Evolutionary conservation across 1,284 basidiomycete genomes (phyloP), one percentile per base, ranked within the genome.

Genomic region (Wallemia ichthyophaga): DNA sequence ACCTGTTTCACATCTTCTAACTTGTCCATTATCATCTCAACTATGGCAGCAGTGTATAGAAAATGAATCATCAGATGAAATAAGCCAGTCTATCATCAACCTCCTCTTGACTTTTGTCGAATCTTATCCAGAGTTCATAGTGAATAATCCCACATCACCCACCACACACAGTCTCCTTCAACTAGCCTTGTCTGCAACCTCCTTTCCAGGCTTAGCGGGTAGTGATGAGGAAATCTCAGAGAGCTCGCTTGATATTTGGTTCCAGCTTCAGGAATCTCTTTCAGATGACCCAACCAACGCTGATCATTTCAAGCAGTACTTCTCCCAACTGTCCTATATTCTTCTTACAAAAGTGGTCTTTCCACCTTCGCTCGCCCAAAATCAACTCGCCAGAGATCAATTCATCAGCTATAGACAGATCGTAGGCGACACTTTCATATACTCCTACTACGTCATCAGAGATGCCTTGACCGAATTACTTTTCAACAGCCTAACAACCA

Each of bases 401-500:
- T 56, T 56, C 61, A 69, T 70, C 27, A 61, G 63, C 0, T 91
- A 88, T 72, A 77, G 87, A 64, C 72, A 85, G 62, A 86, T 91
- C 64, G 81, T 87, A 7, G 87, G 86, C 0, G 87, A 92, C 69
- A 85, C 85, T 1, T 75, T 92, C 26, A 83, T 91, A 61, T 86
- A 88, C 65, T 85, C 85, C 80, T 89, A 83, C 66, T 91, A 91
- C 66, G 76, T 91, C 25, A 74, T 91, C 1, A 78, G 85, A 25
- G 77, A 82, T 58, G 80, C 24, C 23, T 56, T 25, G 24, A 56
- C 25, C 7, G 55, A 27, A 13, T 25, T 25, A 11, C 55, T 25
- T 25, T 27, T 19, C 15, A 11, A 25, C 5, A 23, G 9, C 3
- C n/a, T 56, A 24, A 56, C 19, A 2, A 56, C 7, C n/a, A 24